Percentiles rank a stretch among this genome's conserved stretches.
These are phyloP conservation scores for Plasmodium relictum DNA, from an alignment of 169 alveolate species.

Conservation along the genomic window DNA sequence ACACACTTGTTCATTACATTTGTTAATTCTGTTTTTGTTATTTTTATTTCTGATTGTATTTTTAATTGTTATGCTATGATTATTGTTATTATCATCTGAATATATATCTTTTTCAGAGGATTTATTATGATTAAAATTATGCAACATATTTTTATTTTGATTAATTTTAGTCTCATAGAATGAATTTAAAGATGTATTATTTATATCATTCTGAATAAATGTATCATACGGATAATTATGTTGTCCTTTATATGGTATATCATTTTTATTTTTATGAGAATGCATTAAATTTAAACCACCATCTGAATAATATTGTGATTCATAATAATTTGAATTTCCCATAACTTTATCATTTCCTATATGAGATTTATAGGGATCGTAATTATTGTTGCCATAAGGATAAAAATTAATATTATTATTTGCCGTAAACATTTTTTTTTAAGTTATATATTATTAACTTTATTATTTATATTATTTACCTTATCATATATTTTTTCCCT, in stretches of 20 bases:
- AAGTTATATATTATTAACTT: neutral
- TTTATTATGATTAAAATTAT: neutral
- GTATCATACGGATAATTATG: constrained; percentile 8
- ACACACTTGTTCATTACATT: neutral
- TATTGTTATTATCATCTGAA: neutral
- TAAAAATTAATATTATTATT: neutral
- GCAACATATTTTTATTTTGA: neutral
- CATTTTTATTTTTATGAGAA: neutral
- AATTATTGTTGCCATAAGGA: neutral
- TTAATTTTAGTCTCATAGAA: neutral
- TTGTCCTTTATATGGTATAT: neutral
- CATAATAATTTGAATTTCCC: neutral
- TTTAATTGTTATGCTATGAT: neutral
- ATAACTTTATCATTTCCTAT: neutral
- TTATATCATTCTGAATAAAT: neutral
- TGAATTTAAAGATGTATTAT: neutral
- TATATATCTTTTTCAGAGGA: neutral
- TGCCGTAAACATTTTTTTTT: neutral
- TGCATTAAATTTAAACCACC: neutral
- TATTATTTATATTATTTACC: neutral
- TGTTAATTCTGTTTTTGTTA: neutral
- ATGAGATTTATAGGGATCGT: neutral
- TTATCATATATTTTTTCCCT: neutral
- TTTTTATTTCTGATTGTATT: constrained; percentile 3
- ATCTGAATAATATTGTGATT: neutral